phyloP scores from a whole-genome alignment of 805 yeast species.

The Monosporozyma aerobia region DNA sequence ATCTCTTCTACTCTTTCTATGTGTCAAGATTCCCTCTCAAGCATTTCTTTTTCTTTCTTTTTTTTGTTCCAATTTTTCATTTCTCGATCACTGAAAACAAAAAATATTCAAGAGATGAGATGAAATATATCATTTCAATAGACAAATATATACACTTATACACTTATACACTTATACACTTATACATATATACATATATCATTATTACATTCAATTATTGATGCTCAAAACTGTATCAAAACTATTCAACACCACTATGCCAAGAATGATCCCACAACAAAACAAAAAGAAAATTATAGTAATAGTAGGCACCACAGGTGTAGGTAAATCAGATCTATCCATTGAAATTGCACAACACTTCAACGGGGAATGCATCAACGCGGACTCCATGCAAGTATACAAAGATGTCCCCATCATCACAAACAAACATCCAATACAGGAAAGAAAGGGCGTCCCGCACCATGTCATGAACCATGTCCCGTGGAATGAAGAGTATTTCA shows the following conservation, averaged over 20 bases:
- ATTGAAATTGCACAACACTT: slow-evolving; percentile 61
- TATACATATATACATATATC: too few relatives aligned
- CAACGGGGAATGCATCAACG: slow-evolving; percentile 86
- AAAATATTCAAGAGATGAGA: too few relatives aligned
- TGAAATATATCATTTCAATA: too few relatives aligned
- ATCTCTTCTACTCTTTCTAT: too few relatives aligned
- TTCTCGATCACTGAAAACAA: too few relatives aligned
- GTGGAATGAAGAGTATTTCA: slow-evolving; percentile 75
- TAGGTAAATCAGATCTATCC: slow-evolving; percentile 76
- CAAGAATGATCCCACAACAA: background rate
- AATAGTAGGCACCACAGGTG: slow-evolving; percentile 91
- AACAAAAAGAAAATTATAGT: slow-evolving; percentile 41
- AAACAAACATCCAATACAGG: slow-evolving; percentile 81
- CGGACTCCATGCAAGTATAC: slow-evolving; percentile 97
- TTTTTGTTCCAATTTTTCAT: too few relatives aligned
- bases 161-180: too few relatives aligned
- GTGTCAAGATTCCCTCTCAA: too few relatives aligned
- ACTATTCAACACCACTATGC: background rate
- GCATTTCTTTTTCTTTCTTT: too few relatives aligned
- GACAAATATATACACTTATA: too few relatives aligned
- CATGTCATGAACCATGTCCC: slow-evolving; percentile 78
- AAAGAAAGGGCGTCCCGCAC: slow-evolving; percentile 67
- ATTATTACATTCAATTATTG: too few relatives aligned
- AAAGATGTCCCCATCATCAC: slow-evolving; percentile 64
- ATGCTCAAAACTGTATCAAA: background rate